Percentiles rank a stretch among this genome's conserved stretches.
Conservation (phyloP, 768 basidiomycete genomes). For the Naganishia antarctica region DNA sequence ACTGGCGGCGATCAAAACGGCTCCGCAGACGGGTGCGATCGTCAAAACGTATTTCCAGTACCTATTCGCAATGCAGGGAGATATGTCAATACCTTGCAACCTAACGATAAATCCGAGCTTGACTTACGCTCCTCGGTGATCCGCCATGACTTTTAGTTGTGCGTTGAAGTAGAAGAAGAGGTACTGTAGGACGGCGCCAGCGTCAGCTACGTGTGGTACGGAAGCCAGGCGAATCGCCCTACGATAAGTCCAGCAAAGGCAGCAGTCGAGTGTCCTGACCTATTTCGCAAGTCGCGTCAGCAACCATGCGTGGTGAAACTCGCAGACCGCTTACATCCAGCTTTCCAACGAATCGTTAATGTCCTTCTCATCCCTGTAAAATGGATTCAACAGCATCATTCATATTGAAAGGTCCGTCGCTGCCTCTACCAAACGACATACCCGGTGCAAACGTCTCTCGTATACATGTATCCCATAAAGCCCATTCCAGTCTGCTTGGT, state of each 20-base stretch:
- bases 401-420: too few relatives aligned
- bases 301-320: neutral
- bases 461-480: conserved; percentile 56
- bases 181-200: conserved; percentile 27
- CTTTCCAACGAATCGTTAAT: conserved; percentile 58
- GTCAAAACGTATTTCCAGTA: conserved; percentile 64
- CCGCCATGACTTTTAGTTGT: conserved; percentile 59
- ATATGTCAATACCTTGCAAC: neutral
- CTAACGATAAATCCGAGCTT: neutral
- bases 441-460: conserved; percentile 57
- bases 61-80: conserved; percentile 8
- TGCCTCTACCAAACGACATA: conserved; percentile 25
- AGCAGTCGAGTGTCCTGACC: conserved; percentile 60
- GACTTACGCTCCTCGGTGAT: conserved; percentile 56
- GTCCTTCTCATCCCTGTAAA: too few relatives aligned
- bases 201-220: neutral
- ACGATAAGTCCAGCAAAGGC: conserved; percentile 58
- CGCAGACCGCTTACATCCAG: conserved; percentile 37
- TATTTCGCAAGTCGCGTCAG: conserved; percentile 39
- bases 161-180: conserved; percentile 54
- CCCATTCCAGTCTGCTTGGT: conserved; percentile 52
- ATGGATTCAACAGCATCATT: too few relatives aligned
- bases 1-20: conserved; percentile 57
- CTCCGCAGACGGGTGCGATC: conserved; percentile 59
- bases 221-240: neutral